Evolutionary conservation across 1,284 basidiomycete species (phyloP).

Genomic region (Termitomyces sp.): DNA sequence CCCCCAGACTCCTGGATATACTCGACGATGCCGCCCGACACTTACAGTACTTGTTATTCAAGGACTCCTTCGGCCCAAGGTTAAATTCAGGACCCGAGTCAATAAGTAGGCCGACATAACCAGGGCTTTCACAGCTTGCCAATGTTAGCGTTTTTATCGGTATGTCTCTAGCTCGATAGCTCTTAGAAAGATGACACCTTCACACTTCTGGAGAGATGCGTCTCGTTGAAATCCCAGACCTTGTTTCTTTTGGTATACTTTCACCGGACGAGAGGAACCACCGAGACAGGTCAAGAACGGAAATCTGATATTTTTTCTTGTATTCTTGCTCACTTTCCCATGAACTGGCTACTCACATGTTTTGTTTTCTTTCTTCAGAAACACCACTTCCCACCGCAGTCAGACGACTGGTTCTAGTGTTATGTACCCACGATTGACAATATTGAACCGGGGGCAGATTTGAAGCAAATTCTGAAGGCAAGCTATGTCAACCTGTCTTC

Average conservation of each 20-base stretch:
- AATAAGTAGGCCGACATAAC: too few species aligned
- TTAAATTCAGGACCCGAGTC: too few species aligned
- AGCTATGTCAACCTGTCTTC: background rate
- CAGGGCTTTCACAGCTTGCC: background rate
- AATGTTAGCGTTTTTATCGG: background rate
- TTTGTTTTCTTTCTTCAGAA: background rate
- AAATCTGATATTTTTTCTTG: slow-evolving; percentile 25
- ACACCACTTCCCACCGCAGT: background rate
- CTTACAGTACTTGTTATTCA: too few species aligned
- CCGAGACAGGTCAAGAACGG: slow-evolving; percentile 30
- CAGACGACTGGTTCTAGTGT: background rate
- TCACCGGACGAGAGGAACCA: slow-evolving; percentile 23
- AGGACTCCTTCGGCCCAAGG: too few species aligned
- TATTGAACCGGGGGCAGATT: background rate
- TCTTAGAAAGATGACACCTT: slow-evolving; percentile 25
- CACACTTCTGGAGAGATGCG: slow-evolving; percentile 21
- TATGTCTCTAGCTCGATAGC: slow-evolving; percentile 1
- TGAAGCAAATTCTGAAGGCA: background rate
- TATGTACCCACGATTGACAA: background rate
- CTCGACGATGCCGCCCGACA: too few species aligned
- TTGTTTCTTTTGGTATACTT: slow-evolving; percentile 19
- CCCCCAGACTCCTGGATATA: too few species aligned
- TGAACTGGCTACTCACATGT: background rate
- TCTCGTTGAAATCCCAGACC: slow-evolving; percentile 23
- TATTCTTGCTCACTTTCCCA: slow-evolving; percentile 6